Conservation (phyloP, 1,284 basidiomycete genomes). For the Boletellus deceptivus region DNA sequence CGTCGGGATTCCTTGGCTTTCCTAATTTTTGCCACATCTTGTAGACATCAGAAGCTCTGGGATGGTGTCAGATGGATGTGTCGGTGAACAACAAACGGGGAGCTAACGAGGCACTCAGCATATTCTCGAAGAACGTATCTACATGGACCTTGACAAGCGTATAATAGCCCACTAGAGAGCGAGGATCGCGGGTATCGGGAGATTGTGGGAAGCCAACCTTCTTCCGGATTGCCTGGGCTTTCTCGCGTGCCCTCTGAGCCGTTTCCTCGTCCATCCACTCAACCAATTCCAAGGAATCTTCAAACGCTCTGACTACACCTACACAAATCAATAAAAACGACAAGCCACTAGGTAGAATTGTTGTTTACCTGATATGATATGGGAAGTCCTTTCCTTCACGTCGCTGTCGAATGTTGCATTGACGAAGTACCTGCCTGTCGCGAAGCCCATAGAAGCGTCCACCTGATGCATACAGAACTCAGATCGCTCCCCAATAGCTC, state of each 20-base stretch:
- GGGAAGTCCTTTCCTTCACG: constrained; percentile 77
- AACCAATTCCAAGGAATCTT: constrained; percentile 71
- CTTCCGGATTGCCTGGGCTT: constrained; percentile 79
- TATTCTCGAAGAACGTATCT: constrained; percentile 83
- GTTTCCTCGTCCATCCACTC: constrained; percentile 93
- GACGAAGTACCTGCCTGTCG: constrained; percentile 80
- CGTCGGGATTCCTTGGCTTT: constrained; percentile 63
- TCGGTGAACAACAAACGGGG: not conserved
- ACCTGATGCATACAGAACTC: constrained; percentile 72
- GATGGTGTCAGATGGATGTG: constrained; percentile 6
- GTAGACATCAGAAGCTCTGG: constrained; percentile 54
- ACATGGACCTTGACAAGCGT: constrained; percentile 60
- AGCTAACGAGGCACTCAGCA: constrained; percentile 62
- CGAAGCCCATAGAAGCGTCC: constrained; percentile 69
- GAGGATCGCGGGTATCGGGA: constrained; percentile 77
- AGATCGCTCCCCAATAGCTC: constrained; percentile 78
- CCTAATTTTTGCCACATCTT: constrained; percentile 80
- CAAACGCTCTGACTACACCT: constrained; percentile 86
- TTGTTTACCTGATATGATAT: constrained; percentile 74
- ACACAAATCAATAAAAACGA: constrained; percentile 4
- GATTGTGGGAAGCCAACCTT: constrained; percentile 89
- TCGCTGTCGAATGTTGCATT: constrained; percentile 83
- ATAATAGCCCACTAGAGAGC: constrained; percentile 78
- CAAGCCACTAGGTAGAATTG: not conserved
- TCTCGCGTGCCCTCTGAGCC: constrained; percentile 79